phyloP scores from a whole-genome alignment of 441 rosid genomes.

The Manihot esculenta region DNA sequence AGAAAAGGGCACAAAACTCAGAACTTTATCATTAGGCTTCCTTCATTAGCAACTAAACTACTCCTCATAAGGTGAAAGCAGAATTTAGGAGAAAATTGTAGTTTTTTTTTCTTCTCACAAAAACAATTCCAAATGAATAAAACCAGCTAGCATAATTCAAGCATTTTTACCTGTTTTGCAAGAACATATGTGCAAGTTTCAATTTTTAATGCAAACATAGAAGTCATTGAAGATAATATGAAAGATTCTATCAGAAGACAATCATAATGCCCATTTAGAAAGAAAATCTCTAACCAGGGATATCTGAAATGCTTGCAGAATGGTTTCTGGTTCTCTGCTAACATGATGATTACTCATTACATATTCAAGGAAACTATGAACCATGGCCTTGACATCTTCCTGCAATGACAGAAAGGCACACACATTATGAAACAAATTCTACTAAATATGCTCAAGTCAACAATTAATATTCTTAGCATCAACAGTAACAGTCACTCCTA shows the following conservation, averaged over 20 bases:
- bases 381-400: conserved; percentile 63
- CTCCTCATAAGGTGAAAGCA: too few species aligned
- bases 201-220: not conserved
- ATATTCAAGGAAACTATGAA: conserved; percentile 63
- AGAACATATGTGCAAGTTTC: not conserved
- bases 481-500: not conserved
- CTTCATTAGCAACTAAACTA: too few species aligned
- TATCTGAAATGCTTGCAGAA: conserved; percentile 84
- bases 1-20: too few species aligned
- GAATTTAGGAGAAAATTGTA: too few species aligned
- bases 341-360: conserved; percentile 71
- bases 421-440: not conserved
- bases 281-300: conserved; percentile 66
- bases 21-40: too few species aligned
- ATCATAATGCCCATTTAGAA: too few species aligned
- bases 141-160: not conserved
- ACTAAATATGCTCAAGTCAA: not conserved
- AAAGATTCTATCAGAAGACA: conserved; percentile 1
- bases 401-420: conserved; percentile 38
- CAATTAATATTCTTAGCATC: not conserved
- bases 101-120: not conserved
- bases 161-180: not conserved
- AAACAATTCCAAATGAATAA: not conserved
- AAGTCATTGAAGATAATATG: not conserved
- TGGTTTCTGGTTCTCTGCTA: conserved; percentile 50